Evolutionary conservation across 345 rosid genomes (phyloP).

Genomic region (Turnera subulata): DNA sequence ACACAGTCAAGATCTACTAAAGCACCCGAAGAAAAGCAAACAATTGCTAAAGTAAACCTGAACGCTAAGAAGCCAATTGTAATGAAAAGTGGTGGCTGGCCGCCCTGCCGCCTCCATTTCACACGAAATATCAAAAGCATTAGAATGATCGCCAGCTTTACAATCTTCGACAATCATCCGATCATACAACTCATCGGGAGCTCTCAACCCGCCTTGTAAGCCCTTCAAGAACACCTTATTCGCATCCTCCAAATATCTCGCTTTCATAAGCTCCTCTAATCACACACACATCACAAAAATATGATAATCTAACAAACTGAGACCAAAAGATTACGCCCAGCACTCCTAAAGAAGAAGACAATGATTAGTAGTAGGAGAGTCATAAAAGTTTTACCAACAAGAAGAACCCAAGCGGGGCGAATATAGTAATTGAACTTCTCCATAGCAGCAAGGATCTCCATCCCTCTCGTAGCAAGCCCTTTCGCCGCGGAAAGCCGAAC

Average conservation of each 20-base stretch:
- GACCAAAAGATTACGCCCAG: no score
- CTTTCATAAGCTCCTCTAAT: slow-evolving; percentile 75
- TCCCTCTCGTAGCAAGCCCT: slow-evolving; percentile 64
- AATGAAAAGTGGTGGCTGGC: slow-evolving; percentile 91
- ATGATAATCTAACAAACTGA: not conserved
- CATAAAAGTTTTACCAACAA: slow-evolving; percentile 60
- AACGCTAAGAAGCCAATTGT: slow-evolving; percentile 90
- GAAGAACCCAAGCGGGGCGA: slow-evolving; percentile 82
- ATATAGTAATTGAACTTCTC: slow-evolving; percentile 74
- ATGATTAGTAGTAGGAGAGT: not conserved
- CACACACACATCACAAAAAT: not conserved
- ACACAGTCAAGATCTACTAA: not conserved
- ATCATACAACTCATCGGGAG: slow-evolving; percentile 82
- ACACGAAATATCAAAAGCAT: slow-evolving; percentile 83
- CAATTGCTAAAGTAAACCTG: slow-evolving; percentile 46
- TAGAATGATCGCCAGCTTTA: slow-evolving; percentile 91
- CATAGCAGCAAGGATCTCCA: slow-evolving; percentile 80
- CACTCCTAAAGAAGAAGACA: not conserved
- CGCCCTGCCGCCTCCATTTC: slow-evolving; percentile 98
- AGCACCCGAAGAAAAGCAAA: not conserved
- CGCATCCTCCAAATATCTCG: slow-evolving; percentile 75
- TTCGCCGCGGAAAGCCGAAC: slow-evolving; percentile 65
- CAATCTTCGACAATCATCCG: slow-evolving; percentile 82
- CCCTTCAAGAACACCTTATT: slow-evolving; percentile 84
- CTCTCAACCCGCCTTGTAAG: slow-evolving; percentile 73